phyloP scores from a whole-genome alignment of 1,284 basidiomycete genomes.

The Macrocystidia cucumis region DNA sequence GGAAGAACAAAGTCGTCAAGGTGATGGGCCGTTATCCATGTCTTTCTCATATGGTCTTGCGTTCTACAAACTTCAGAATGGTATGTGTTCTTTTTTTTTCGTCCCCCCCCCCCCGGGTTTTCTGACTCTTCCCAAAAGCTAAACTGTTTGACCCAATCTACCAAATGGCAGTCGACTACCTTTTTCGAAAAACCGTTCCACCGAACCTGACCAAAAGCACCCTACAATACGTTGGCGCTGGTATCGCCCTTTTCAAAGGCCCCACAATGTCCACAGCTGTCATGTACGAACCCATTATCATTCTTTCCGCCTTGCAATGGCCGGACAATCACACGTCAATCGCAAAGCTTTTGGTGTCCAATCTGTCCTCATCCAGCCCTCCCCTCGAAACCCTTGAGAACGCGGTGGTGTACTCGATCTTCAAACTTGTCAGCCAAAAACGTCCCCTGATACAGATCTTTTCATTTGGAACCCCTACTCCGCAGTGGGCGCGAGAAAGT shows the following conservation, averaged over 20 bases:
- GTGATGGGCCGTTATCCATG: conserved; percentile 16
- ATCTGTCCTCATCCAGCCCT: conserved; percentile 20
- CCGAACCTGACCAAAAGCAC: conserved; percentile 26
- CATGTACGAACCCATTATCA: conserved; percentile 30
- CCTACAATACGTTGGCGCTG: conserved; percentile 29
- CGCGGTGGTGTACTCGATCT: conserved; percentile 29
- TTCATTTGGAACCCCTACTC: conserved; percentile 19
- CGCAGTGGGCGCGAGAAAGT: conserved; percentile 23
- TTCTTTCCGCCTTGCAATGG: conserved; percentile 28
- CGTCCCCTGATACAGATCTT: conserved; percentile 25
- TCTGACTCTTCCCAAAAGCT: conserved; percentile 13
- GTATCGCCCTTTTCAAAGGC: conserved; percentile 29
- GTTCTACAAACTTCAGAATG: conserved; percentile 28
- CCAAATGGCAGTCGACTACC: conserved; percentile 26
- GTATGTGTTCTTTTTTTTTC: conserved; percentile 16
- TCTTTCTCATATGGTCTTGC: too few species aligned
- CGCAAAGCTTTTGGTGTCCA: conserved; percentile 26
- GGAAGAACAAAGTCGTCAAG: too few species aligned
- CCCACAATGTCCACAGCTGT: conserved; percentile 24
- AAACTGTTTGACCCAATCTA: conserved; percentile 29
- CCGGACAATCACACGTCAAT: conserved; percentile 24
- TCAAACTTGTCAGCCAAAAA: conserved; percentile 22
- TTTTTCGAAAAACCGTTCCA: conserved; percentile 26
- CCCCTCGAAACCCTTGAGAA: conserved; percentile 31
- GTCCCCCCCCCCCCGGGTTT: neutral